phyloP scores from a whole-genome alignment of 441 rosid species.

The Pelargonium australe region DNA sequence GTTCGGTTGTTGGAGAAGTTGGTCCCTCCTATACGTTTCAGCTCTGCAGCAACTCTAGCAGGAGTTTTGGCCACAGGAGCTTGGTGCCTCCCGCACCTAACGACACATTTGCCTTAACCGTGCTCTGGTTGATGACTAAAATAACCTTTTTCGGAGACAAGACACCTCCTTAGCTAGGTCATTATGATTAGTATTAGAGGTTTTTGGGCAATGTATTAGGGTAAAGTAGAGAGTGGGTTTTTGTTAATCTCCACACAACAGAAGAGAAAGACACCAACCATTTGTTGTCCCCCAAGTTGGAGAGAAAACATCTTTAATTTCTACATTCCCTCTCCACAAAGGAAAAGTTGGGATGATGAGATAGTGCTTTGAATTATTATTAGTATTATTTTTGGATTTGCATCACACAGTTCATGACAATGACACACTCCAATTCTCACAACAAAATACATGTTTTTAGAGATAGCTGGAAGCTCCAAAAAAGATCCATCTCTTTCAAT shows the following conservation, averaged over 20 bases:
- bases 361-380: slow-evolving; percentile 21
- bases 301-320: slow-evolving; percentile 18
- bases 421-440: slow-evolving; percentile 12
- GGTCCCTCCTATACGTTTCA: too few relatives aligned
- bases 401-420: slow-evolving; percentile 7
- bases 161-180: too few relatives aligned
- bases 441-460: neutral
- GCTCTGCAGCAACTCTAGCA: too few relatives aligned
- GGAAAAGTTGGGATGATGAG: slow-evolving; percentile 10
- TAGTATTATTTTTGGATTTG: slow-evolving; percentile 2
- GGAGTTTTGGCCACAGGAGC: too few relatives aligned
- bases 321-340: slow-evolving; percentile 20
- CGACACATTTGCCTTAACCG: too few relatives aligned
- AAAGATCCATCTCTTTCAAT: slow-evolving; percentile 7
- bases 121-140: too few relatives aligned
- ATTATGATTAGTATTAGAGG: neutral
- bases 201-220: neutral
- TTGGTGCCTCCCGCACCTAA: too few relatives aligned
- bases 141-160: too few relatives aligned
- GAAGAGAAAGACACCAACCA: slow-evolving; percentile 22
- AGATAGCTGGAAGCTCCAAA: slow-evolving; percentile 15
- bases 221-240: slow-evolving; percentile 10
- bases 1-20: too few relatives aligned
- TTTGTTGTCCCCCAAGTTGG: slow-evolving; percentile 31
- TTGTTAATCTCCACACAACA: slow-evolving; percentile 19